phyloP scores from a whole-genome alignment of 176 grass and related monocot species.

The Raddia guianensis region DNA sequence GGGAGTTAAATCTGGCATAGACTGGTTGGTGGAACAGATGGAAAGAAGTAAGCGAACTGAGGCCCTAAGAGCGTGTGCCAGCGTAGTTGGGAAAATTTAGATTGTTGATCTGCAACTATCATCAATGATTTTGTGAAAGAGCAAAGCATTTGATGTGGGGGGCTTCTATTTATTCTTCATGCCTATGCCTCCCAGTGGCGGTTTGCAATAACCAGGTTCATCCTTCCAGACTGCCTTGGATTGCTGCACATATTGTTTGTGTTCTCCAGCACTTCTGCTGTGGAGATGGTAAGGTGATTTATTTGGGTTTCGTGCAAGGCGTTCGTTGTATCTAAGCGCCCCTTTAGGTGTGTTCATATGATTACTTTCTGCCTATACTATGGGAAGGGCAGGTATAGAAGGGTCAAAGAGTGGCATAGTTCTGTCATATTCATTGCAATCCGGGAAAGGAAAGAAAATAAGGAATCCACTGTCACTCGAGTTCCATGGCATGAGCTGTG shows the following conservation, averaged over 20 bases:
- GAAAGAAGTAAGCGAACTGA: conserved; percentile 81
- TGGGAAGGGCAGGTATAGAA: conserved; percentile 18
- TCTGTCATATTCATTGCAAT: conserved; percentile 31
- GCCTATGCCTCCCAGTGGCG: background rate
- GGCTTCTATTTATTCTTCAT: conserved; percentile 11
- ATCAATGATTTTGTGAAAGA: conserved; percentile 29
- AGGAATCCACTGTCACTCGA: conserved; percentile 20
- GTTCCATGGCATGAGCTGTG: background rate
- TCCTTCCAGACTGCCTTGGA: background rate
- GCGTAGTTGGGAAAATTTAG: conserved; percentile 58
- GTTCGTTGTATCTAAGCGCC: conserved; percentile 32
- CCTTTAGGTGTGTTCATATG: conserved; percentile 31
- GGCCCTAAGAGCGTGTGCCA: conserved; percentile 50
- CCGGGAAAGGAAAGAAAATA: background rate
- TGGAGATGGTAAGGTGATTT: conserved; percentile 6
- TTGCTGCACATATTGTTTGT: background rate
- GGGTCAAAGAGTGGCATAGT: background rate
- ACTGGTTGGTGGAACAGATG: conserved; percentile 84
- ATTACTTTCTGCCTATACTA: background rate
- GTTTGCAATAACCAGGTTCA: background rate
- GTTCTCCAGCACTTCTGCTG: background rate
- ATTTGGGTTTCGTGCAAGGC: conserved; percentile 9
- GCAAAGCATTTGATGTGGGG: background rate
- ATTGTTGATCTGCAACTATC: background rate
- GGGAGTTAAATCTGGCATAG: conserved; percentile 71